Conservation (phyloP, 768 basidiomycete species). For the Leccinellum rugosiceps region DNA sequence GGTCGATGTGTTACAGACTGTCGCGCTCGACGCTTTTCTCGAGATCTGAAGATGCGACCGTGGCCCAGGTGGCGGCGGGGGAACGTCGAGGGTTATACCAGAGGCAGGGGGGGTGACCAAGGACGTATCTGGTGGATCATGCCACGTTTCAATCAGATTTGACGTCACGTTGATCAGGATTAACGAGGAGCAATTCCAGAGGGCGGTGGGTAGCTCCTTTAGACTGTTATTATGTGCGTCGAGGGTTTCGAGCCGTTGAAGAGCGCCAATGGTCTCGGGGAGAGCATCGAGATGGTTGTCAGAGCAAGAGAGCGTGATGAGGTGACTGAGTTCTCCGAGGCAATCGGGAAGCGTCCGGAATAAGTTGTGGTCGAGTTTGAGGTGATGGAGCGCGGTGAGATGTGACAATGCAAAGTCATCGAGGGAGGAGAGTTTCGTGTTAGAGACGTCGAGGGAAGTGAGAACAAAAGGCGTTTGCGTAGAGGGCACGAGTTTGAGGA, state of each 20-base stretch:
- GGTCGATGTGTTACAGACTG: constrained; percentile 26
- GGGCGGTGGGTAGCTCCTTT: constrained; percentile 61
- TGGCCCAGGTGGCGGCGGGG: constrained; percentile 8
- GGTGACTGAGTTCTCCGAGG: constrained; percentile 66
- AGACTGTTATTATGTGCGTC: constrained; percentile 93
- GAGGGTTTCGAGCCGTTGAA: constrained; percentile 70
- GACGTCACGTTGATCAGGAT: constrained; percentile 80
- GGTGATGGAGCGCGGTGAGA: constrained; percentile 63
- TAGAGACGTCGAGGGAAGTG: constrained; percentile 79
- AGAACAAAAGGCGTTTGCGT: constrained; percentile 51
- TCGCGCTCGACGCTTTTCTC: constrained; percentile 35
- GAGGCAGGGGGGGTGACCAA: constrained; percentile 25
- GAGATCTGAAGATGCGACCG: constrained; percentile 22
- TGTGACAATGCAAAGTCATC: constrained; percentile 72
- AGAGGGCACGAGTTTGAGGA: constrained; percentile 58
- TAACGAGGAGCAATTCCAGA: constrained; percentile 85
- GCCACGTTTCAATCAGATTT: constrained; percentile 75
- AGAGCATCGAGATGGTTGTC: constrained; percentile 83
- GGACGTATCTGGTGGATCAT: constrained; percentile 50
- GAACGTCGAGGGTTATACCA: constrained; percentile 23
- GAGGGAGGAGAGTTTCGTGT: constrained; percentile 82
- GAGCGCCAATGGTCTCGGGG: constrained; percentile 69
- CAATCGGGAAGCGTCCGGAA: constrained; percentile 83
- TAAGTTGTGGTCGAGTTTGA: constrained; percentile 84
- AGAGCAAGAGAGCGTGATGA: constrained; percentile 79